phyloP scores from a whole-genome alignment of 208 protist species.

The Trypanosoma brucei region DNA sequence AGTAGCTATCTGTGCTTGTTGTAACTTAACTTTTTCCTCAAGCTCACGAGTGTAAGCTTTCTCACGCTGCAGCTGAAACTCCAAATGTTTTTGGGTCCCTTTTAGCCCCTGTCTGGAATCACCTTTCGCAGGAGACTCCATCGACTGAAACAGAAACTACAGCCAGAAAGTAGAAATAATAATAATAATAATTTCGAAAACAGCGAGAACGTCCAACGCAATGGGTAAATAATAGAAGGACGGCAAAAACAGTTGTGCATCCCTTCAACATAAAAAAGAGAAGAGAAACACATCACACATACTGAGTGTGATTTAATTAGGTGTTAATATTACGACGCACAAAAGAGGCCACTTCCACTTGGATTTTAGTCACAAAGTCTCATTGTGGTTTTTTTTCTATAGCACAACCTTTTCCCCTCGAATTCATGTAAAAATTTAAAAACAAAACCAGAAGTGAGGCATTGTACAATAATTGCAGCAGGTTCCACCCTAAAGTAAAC shows the following conservation, averaged over 20 bases:
- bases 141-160: not conserved
- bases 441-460: slow-evolving; percentile 84
- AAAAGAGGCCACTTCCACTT: not conserved
- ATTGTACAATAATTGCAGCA: slow-evolving; percentile 81
- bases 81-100: slow-evolving; percentile 69
- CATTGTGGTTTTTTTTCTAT: not conserved
- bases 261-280: not conserved
- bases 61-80: slow-evolving; percentile 76
- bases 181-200: slow-evolving; percentile 1
- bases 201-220: not conserved
- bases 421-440: slow-evolving; percentile 60
- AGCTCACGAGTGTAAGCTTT: slow-evolving; percentile 57
- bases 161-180: slow-evolving; percentile 1
- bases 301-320: no score
- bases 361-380: not conserved
- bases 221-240: no score
- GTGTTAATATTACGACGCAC: no score
- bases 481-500: slow-evolving; percentile 51
- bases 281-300: no score
- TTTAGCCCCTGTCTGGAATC: slow-evolving; percentile 26
- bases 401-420: not conserved
- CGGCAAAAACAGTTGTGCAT: not conserved
- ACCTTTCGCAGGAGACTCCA: slow-evolving; percentile 27
- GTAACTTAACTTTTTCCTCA: slow-evolving; percentile 58
- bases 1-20: slow-evolving; percentile 61